phyloP scores from a whole-genome alignment of 768 basidiomycete species.

The Coprinopsis sp. region DNA sequence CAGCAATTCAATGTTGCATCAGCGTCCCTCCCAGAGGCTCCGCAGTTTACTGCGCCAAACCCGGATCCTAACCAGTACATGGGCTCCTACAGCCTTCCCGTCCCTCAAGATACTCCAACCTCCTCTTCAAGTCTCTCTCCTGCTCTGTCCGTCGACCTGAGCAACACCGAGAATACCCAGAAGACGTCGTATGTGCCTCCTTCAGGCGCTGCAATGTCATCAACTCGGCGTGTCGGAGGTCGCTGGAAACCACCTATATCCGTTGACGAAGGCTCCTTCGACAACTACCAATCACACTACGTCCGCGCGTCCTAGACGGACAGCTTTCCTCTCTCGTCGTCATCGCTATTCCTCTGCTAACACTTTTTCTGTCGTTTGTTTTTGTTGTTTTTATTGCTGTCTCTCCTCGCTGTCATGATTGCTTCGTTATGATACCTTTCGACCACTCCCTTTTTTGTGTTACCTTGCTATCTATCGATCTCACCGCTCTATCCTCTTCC shows the following conservation, averaged over 20 bases:
- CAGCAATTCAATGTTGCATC: too few relatives aligned
- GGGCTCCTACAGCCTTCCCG: too few relatives aligned
- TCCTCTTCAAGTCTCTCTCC: slow-evolving; percentile 4
- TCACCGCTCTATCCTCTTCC: not conserved
- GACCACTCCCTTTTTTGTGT: not conserved
- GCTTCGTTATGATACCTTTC: too few relatives aligned
- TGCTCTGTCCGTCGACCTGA: slow-evolving; percentile 4
- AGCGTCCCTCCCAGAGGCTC: too few relatives aligned
- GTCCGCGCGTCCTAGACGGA: too few relatives aligned
- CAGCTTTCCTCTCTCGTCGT: too few relatives aligned
- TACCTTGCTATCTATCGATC: not conserved
- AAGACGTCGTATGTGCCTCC: slow-evolving; percentile 46
- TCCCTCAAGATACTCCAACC: not conserved
- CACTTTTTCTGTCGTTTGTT: not conserved
- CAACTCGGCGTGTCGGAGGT: slow-evolving; percentile 50
- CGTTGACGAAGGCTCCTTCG: slow-evolving; percentile 1
- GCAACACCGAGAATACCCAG: slow-evolving; percentile 1
- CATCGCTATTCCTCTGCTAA: not conserved
- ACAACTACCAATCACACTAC: too few relatives aligned
- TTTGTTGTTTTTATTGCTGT: not conserved
- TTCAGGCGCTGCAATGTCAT: slow-evolving; percentile 45
- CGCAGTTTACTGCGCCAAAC: too few relatives aligned
- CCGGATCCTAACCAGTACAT: too few relatives aligned
- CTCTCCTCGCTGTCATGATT: not conserved
- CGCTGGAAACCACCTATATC: slow-evolving; percentile 35